Evolutionary conservation across 305 asterid species (phyloP), one percentile per base, ranked within the genome.

Genomic region (Solanum hybrid): DNA sequence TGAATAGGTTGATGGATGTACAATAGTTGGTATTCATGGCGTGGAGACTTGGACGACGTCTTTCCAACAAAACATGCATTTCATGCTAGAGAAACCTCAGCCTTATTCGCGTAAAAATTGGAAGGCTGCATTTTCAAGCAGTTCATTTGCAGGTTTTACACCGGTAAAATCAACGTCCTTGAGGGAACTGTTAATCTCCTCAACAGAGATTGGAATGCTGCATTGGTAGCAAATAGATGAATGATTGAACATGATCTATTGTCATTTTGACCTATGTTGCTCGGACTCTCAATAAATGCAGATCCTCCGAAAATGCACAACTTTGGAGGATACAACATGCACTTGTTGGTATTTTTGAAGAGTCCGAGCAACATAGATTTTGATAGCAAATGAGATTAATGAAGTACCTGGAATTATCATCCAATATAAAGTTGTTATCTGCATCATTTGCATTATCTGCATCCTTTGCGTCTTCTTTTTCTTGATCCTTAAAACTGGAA

Each of bases 151-250:
- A 69, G 94, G 93, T 93, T 92, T 93, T 88, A 95, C 96, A 37
- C 96, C 95, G 42, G 91, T 93, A 90, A 96, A 95, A 92, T 94
- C 95, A 35, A 89, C 86, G 24, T 92, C 96, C 51, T 92, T 93
- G 92, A 92, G 86, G 89, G 94, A 93, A 90, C 86, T 86, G 93
- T 93, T 90, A 78, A 96, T 91, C 32, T 94, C 97, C 64, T 96
- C 96, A 64, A 93, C 94, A 15, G 94, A 93, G 91, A 96, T 91
- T 24, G 96, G 97, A 81, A 93, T 92, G 89, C 98, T 96, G 96
- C 95, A 91, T 87, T 17, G 12, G 80, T 24, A 89, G 60, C 86
- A 38, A 36, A 77, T 4, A 87, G n/a, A 38, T 78, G 73, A 84
- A 86, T 88, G 9, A 75, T 29, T 12, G 27, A 60, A 38, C 38